These are phyloP conservation scores for Hericium rajendrae DNA, from an alignment of 768 basidiomycete species.

Conservation along the genomic window DNA sequence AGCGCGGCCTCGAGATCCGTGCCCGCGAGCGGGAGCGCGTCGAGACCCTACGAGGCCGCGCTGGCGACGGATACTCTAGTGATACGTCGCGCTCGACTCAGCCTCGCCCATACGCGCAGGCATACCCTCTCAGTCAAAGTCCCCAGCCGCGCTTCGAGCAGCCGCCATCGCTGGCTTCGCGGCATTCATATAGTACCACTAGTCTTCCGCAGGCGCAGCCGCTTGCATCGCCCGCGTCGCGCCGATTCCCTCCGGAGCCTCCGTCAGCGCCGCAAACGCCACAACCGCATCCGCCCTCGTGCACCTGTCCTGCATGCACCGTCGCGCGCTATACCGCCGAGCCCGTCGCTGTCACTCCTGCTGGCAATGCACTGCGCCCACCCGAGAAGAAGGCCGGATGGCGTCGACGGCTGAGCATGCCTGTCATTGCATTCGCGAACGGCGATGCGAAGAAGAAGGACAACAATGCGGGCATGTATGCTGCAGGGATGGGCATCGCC, in stretches of 20 bases:
- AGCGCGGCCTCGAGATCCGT: slow-evolving; percentile 34
- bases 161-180: slow-evolving; percentile 14
- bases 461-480: slow-evolving; percentile 10
- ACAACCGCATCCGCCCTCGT: slow-evolving; percentile 46
- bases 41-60: slow-evolving; percentile 24
- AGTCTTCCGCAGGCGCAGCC: slow-evolving; percentile 30
- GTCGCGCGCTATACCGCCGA: slow-evolving; percentile 38
- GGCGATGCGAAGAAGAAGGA: slow-evolving; percentile 41
- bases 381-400: slow-evolving; percentile 54
- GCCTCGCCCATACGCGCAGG: slow-evolving; percentile 10
- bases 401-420: slow-evolving; percentile 75
- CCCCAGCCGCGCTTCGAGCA: neutral
- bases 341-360: slow-evolving; percentile 18
- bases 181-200: slow-evolving; percentile 33
- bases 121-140: neutral
- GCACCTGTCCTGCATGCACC: slow-evolving; percentile 60
- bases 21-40: slow-evolving; percentile 10
- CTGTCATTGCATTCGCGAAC: slow-evolving; percentile 34
- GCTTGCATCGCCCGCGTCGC: slow-evolving; percentile 3
- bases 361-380: slow-evolving; percentile 34
- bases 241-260: slow-evolving; percentile 17
- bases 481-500: slow-evolving; percentile 16
- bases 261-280: slow-evolving; percentile 17
- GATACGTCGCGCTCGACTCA: slow-evolving; percentile 20
- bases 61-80: slow-evolving; percentile 17